Evolutionary conservation across 495 filamentous ascomycete species (phyloP).

Genomic region (Aspergillus wentii): DNA sequence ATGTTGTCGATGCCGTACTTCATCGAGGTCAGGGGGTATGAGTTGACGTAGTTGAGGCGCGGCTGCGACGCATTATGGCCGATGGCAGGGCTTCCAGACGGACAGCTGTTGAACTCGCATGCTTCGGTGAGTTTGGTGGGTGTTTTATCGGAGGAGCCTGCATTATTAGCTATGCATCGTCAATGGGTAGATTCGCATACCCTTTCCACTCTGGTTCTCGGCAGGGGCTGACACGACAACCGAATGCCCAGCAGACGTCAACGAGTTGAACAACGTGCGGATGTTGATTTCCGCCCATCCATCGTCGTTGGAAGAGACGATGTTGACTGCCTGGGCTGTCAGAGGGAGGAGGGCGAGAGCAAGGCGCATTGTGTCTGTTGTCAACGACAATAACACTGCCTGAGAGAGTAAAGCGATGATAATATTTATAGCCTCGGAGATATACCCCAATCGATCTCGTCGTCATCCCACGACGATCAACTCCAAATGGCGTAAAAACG

Average conservation of each 20-base stretch:
- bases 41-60: constrained; percentile 65
- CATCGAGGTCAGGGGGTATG: constrained; percentile 61
- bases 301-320: constrained; percentile 66
- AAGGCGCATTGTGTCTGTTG: constrained; percentile 9
- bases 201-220: constrained; percentile 58
- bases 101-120: constrained; percentile 58
- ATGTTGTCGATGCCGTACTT: constrained; percentile 56
- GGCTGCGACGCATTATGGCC: constrained; percentile 53
- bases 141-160: constrained; percentile 49
- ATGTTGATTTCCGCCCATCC: constrained; percentile 68
- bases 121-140: constrained; percentile 35
- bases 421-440: no score
- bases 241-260: constrained; percentile 49
- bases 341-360: constrained; percentile 13
- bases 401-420: no score
- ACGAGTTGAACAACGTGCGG: constrained; percentile 47
- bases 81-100: constrained; percentile 46
- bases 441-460: no score
- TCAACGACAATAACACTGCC: no score
- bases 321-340: constrained; percentile 39
- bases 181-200: constrained; percentile 22
- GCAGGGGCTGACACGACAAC: constrained; percentile 60
- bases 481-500: background rate
- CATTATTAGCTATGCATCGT: constrained; percentile 4
- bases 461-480: background rate